Percentiles rank a stretch among this genome's conserved stretches.
Evolutionary conservation across 2,329 filamentous ascomycete species (phyloP).

Genomic region (Berkeleyomyces basicola): DNA sequence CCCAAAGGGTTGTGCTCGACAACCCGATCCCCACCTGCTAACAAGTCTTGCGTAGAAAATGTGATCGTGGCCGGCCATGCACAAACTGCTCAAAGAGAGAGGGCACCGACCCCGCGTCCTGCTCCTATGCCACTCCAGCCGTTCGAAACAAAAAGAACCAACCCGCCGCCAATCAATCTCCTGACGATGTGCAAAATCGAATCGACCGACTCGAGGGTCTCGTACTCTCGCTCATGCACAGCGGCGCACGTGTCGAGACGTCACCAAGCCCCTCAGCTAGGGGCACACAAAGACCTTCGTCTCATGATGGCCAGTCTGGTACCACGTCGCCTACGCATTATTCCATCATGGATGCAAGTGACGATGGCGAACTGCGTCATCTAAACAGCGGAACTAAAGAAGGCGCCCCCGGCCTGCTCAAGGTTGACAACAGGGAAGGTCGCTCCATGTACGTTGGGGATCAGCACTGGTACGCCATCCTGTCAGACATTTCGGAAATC

Average conservation of each 20-base stretch:
- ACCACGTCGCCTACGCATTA: neutral
- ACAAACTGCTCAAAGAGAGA: slow-evolving; percentile 90
- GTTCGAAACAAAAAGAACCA: slow-evolving; percentile 56
- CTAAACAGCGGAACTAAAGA: slow-evolving; percentile 26
- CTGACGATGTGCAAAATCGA: slow-evolving; percentile 96
- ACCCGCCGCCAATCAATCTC: slow-evolving; percentile 41
- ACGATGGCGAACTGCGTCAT: slow-evolving; percentile 21
- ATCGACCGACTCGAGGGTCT: slow-evolving; percentile 89
- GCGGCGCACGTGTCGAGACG: slow-evolving; percentile 41
- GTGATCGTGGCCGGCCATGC: slow-evolving; percentile 78
- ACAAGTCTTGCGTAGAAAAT: slow-evolving; percentile 45
- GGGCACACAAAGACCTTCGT: neutral
- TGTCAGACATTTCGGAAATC: slow-evolving; percentile 77
- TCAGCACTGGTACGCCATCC: slow-evolving; percentile 66
- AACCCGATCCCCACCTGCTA: neutral
- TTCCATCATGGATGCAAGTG: neutral
- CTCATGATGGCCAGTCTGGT: neutral
- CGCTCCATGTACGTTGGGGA: slow-evolving; percentile 71
- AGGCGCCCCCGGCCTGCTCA: slow-evolving; percentile 64
- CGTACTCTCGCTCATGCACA: slow-evolving; percentile 87
- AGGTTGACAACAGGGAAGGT: slow-evolving; percentile 59
- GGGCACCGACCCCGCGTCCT: slow-evolving; percentile 62
- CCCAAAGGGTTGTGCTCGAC: neutral
- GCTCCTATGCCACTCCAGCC: slow-evolving; percentile 62
- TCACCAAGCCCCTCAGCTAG: neutral